Conservation (phyloP, 192 early-diverging fungal species). For the Anaeromyces robustus region DNA sequence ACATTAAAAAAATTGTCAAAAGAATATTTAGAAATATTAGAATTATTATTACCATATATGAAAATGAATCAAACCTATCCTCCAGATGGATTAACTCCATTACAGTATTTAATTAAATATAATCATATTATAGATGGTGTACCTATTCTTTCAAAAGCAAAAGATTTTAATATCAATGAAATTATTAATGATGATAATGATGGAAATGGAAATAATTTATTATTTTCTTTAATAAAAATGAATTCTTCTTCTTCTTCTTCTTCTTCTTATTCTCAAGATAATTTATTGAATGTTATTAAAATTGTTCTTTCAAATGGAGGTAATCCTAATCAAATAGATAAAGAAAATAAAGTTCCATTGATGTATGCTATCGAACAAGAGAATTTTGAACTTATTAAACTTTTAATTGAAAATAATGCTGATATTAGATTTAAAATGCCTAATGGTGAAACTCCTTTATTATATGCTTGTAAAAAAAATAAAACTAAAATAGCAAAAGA, state of each 20-base stretch:
- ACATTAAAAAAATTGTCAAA: neutral
- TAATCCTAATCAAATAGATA: neutral
- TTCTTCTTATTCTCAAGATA: no score
- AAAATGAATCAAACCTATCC: neutral
- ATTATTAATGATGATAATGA: neutral
- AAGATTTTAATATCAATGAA: neutral
- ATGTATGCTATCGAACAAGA: neutral
- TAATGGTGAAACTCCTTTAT: neutral
- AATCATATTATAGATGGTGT: neutral
- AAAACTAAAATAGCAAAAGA: no score
- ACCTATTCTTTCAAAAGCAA: no score
- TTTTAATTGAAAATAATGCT: neutral
- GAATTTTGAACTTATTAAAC: neutral
- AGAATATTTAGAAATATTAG: neutral
- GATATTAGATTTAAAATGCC: neutral
- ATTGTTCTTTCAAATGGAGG: neutral
- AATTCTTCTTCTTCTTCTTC: no score
- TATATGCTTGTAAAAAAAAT: neutral
- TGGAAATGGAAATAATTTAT: neutral
- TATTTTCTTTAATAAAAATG: neutral
- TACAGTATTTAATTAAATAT: neutral
- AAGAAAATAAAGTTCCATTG: neutral
- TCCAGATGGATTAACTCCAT: neutral
- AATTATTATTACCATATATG: neutral
- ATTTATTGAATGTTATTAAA: neutral